phyloP scores from a whole-genome alignment of 139 green algal species.

The Deuterostichococcus epilithicus region DNA sequence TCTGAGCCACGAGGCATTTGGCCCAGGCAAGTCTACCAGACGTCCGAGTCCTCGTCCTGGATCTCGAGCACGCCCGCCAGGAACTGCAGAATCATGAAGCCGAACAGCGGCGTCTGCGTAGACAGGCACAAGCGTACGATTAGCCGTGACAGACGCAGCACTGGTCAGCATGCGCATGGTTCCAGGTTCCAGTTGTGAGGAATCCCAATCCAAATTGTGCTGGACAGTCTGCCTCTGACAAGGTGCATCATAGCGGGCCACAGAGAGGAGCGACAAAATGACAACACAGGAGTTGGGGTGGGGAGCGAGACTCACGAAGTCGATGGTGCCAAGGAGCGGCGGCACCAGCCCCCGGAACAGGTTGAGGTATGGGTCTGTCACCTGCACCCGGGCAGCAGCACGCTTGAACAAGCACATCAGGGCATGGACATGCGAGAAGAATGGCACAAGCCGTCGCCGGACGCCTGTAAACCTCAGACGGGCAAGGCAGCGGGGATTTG shows the following conservation, averaged over 20 bases:
- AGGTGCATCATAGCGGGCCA: too few species aligned
- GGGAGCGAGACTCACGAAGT: slow-evolving; percentile 70
- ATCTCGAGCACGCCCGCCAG: slow-evolving; percentile 36
- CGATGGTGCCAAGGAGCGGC: slow-evolving; percentile 90
- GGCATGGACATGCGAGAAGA: not conserved
- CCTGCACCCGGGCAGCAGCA: slow-evolving; percentile 37
- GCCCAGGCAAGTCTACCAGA: not conserved
- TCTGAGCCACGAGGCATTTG: too few species aligned
- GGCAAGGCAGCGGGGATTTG: too few species aligned
- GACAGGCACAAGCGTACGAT: too few species aligned
- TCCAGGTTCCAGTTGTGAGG: too few species aligned
- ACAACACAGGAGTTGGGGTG: not conserved
- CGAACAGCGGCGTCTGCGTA: slow-evolving; percentile 80
- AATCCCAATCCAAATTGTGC: too few species aligned
- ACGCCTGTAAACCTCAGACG: too few species aligned
- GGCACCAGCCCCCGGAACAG: slow-evolving; percentile 92
- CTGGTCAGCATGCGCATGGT: too few species aligned
- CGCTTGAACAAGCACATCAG: not conserved
- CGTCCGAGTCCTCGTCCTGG: slow-evolving; percentile 21
- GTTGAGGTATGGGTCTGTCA: slow-evolving; percentile 97
- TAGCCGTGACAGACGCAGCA: too few species aligned
- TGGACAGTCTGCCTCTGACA: too few species aligned
- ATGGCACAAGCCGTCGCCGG: too few species aligned
- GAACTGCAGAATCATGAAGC: slow-evolving; percentile 95
- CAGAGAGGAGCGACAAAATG: not conserved